A percentile compares a stretch with the other conserved stretches of the same genome.
Evolutionary conservation across 768 basidiomycete genomes (phyloP).

Genomic region (Collybiopsis luxurians): DNA sequence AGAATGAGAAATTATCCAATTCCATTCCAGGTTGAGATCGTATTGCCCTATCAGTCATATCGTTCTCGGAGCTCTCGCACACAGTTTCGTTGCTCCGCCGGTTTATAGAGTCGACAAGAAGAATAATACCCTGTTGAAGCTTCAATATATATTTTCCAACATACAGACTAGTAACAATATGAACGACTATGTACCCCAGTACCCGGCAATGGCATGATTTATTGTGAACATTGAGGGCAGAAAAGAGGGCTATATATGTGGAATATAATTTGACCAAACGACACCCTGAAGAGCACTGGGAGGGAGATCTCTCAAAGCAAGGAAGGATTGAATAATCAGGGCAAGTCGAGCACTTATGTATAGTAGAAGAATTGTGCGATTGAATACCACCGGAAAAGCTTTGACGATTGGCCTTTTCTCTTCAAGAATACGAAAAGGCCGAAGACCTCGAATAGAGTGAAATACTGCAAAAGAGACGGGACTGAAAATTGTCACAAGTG

Average conservation of each 20-base stretch:
- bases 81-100: constrained; percentile 53
- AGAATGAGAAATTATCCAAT: too few species aligned
- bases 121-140: too few species aligned
- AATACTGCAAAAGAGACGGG: not conserved
- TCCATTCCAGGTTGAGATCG: too few species aligned
- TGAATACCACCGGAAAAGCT: not conserved
- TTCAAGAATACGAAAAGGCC: not conserved
- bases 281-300: not conserved
- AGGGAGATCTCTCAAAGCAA: not conserved
- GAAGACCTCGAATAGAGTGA: not conserved
- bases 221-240: too few species aligned
- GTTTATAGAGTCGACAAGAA: constrained; percentile 35
- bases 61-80: too few species aligned
- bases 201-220: too few species aligned
- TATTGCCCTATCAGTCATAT: too few species aligned
- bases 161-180: too few species aligned
- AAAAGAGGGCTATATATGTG: not conserved
- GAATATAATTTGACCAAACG: not conserved
- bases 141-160: too few species aligned
- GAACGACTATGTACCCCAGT: too few species aligned
- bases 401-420: not conserved
- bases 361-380: not conserved
- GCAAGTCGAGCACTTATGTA: not conserved
- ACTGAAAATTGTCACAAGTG: not conserved
- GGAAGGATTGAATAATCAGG: not conserved